Base-by-base conservation (phyloP, 2,329 filamentous ascomycete species). In the Aspergillus caelatus region DNA sequence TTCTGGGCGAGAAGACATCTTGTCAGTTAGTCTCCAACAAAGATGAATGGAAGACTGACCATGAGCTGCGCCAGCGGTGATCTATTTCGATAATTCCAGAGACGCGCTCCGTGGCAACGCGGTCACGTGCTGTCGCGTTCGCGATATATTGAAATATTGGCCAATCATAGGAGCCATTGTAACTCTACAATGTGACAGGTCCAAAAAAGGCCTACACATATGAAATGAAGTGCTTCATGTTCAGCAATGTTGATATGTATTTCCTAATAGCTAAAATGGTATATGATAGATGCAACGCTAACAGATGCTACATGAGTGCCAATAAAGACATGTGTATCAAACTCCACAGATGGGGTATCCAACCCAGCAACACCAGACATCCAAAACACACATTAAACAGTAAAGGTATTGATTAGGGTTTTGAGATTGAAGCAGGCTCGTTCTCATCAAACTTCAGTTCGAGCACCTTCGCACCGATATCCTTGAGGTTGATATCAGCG, bases 1-100 rank as follows among this genome's bases (percentile, higher is more conserved):
- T 75, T 92, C 89, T 62, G 89, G 89, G 73, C 89, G 82, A 58
- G 89, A 91, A 76, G 88, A 88, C 89, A 92, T 92, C 52, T 65
- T 85, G 67, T 62, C 62, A 65, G 63, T 63, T 50, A 57, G 59
- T 68, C 64, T 63, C 65, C 60, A 62, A 58, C 43, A 36, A 36
- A 59, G 32, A 54, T 43, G 57, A 58, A 59, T 55, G 32, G 34
- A 62, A 52, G 43, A 66, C 60, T 58, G 30, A 50, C 46, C 46
- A 60, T 56, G 62, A 63, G 62, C 54, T 62, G 32, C 41, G 54
- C 57, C 57, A 55, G 57, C 57, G 46, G 54, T 58, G 39, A 34
- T 41, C 19, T 11, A 48, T 28, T 26, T 54, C 36, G 46, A 34
- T 32, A 16, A 46, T 11, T 28, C 45, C 54, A 52, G 36, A 56